Evolutionary conservation across 192 early-diverging fungal genomes (phyloP).

Genomic region (Backusella australiensis): DNA sequence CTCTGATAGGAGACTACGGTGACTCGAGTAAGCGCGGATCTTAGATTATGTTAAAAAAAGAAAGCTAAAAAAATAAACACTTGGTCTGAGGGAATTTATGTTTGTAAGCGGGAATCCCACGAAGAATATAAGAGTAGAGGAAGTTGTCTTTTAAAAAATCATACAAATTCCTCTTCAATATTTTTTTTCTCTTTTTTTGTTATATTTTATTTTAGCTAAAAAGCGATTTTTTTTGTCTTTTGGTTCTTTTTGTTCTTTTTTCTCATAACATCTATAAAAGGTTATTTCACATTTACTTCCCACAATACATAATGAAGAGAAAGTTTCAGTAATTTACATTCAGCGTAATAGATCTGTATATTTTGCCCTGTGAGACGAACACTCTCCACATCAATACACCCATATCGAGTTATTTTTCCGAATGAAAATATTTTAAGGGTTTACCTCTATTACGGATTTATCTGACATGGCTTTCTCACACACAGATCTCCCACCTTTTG

Average conservation of each 20-base stretch:
- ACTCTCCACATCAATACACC: neutral
- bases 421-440: neutral
- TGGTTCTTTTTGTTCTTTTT: neutral
- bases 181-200: neutral
- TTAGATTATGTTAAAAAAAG: conserved; percentile 1
- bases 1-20: neutral
- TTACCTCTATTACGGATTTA: neutral
- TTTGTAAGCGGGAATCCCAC: conserved; percentile 5
- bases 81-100: neutral
- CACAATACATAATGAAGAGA: neutral
- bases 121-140: neutral
- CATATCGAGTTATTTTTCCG: conserved; percentile 2
- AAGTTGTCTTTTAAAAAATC: neutral
- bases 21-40: neutral
- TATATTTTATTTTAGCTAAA: neutral
- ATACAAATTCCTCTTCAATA: neutral
- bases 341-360: neutral
- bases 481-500: neutral
- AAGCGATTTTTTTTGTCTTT: neutral
- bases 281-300: neutral
- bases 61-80: neutral
- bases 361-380: neutral
- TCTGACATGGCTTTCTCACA: neutral
- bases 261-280: conserved; percentile 1
- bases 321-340: neutral